phyloP scores from a whole-genome alignment of 2,329 filamentous ascomycete genomes.

The Fusarium oligoseptatum region DNA sequence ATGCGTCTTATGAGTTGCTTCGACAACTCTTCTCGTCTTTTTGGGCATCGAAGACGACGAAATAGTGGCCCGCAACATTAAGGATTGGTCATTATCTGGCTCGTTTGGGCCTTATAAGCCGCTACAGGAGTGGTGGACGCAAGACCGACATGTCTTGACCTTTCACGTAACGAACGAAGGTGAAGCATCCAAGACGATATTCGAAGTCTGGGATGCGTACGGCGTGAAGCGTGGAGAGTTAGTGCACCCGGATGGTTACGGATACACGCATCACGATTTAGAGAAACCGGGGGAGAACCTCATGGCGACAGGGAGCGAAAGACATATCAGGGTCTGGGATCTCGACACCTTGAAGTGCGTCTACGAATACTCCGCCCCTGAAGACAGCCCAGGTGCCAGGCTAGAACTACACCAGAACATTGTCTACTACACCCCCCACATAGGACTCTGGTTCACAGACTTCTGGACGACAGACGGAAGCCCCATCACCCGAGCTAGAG shows the following conservation, averaged over 20 bases:
- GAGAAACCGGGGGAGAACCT: not conserved
- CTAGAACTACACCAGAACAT: not conserved
- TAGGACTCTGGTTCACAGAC: not conserved
- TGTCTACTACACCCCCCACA: not conserved
- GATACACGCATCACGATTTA: not conserved
- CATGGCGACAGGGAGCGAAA: not conserved
- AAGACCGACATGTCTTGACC: not conserved
- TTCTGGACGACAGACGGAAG: not conserved
- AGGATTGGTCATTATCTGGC: conserved; percentile 13
- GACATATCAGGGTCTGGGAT: not conserved
- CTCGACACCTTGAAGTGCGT: conserved; percentile 5
- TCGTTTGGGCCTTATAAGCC: not conserved
- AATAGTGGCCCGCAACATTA: conserved; percentile 2
- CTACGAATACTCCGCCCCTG: not conserved
- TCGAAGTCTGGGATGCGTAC: conserved; percentile 22
- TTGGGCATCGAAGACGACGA: not conserved
- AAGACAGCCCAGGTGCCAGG: not conserved
- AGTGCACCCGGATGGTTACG: not conserved
- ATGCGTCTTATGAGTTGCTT: not conserved
- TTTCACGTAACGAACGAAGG: not conserved
- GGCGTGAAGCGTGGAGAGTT: conserved; percentile 11
- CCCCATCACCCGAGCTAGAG: not conserved
- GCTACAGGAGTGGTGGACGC: not conserved
- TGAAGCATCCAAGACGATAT: not conserved
- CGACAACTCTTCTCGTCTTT: not conserved